Percentiles rank a stretch among this genome's conserved stretches.
Conservation (phyloP, 441 rosid genomes). For the Corymbia citriodora region DNA sequence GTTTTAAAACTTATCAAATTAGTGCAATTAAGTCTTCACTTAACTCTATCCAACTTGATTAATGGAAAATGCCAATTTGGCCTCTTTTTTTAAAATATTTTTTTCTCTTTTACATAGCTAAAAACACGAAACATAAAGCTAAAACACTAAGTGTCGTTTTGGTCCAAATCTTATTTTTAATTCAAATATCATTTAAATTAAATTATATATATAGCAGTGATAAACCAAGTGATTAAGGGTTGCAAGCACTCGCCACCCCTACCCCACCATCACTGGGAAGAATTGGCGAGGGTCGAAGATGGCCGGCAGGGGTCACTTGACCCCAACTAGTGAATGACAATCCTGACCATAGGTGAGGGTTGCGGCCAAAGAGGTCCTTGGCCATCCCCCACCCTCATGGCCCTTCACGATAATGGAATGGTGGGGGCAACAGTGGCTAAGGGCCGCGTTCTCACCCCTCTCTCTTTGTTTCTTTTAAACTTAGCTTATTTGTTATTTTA, state of each 20-base stretch:
- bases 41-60: background rate
- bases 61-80: background rate
- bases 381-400: fast-evolving
- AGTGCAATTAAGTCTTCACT: no score
- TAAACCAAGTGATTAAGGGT: background rate
- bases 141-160: background rate
- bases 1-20: no score
- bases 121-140: background rate
- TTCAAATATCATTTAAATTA: no score
- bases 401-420: background rate
- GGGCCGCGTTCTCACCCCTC: background rate
- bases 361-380: background rate
- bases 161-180: background rate
- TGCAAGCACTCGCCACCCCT: fast-evolving
- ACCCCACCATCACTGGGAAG: background rate
- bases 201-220: background rate
- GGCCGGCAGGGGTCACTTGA: fast-evolving
- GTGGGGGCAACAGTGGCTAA: fast-evolving
- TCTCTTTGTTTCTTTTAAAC: no score
- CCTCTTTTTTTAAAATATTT: no score
- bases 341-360: background rate
- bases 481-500: background rate
- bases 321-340: background rate
- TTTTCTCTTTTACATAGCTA: background rate
- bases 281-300: background rate